These are phyloP conservation scores for Rhizopus microsporus DNA, from an alignment of 371 early-diverging fungal genomes.

Conservation along the genomic window DNA sequence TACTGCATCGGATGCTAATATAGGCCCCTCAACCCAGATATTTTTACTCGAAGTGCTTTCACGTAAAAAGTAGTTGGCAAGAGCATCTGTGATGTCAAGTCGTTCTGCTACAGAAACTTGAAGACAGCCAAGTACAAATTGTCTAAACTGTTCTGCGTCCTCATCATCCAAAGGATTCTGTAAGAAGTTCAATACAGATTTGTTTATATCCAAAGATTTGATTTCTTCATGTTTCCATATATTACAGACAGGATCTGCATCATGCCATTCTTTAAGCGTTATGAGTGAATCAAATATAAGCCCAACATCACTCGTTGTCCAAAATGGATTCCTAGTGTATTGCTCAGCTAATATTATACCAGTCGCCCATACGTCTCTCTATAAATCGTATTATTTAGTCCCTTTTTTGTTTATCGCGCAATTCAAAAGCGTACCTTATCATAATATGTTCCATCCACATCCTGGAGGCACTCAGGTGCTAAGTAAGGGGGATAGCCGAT, in stretches of 20 bases:
- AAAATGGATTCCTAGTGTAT: constrained; percentile 56
- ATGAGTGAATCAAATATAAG: constrained; percentile 45
- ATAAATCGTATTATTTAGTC: neutral
- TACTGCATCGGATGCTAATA: constrained; percentile 38
- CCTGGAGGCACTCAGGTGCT: constrained; percentile 37
- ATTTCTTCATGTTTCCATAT: constrained; percentile 40
- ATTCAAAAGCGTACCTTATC: constrained; percentile 27
- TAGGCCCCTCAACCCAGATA: constrained; percentile 38
- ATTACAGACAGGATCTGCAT: constrained; percentile 11
- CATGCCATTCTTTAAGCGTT: constrained; percentile 36
- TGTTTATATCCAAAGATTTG: constrained; percentile 40
- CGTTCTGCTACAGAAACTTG: constrained; percentile 21
- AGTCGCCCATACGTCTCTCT: constrained; percentile 66
- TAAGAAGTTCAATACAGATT: constrained; percentile 32
- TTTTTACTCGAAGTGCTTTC: neutral
- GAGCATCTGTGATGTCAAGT: constrained; percentile 15
- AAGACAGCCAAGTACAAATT: constrained; percentile 31
- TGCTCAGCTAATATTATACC: constrained; percentile 63
- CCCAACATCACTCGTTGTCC: constrained; percentile 53
- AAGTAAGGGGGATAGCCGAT: constrained; percentile 54
- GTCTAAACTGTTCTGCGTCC: constrained; percentile 23
- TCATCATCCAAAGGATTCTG: constrained; percentile 18
- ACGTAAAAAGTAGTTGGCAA: constrained; percentile 24
- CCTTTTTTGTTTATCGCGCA: neutral
- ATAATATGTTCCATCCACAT: neutral